A percentile compares a stretch with the other conserved stretches of the same genome.
Conservation (phyloP, 768 basidiomycete species). For the Auriculariales sp. region DNA sequence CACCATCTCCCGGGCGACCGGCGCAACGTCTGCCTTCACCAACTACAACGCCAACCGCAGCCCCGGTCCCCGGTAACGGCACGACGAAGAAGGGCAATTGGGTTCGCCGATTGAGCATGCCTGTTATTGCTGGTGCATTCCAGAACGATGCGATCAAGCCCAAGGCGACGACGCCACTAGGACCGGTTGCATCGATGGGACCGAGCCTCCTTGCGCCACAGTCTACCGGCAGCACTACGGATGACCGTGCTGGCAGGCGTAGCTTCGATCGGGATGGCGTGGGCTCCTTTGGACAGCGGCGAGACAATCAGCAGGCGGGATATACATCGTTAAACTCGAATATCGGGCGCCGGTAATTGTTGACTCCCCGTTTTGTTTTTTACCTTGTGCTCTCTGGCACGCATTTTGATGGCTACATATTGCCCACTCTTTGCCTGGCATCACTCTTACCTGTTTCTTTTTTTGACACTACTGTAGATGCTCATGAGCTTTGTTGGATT, state of each 20-base stretch:
- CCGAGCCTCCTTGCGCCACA: conserved; percentile 78
- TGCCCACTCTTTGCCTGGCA: too few species aligned
- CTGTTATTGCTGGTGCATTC: conserved; percentile 25
- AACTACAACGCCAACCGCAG: background rate
- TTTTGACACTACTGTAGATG: too few species aligned
- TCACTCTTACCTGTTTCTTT: too few species aligned
- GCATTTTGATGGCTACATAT: too few species aligned
- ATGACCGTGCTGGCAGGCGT: background rate
- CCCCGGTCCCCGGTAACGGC: background rate
- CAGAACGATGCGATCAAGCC: conserved; percentile 7
- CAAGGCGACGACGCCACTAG: conserved; percentile 33
- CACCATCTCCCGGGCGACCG: conserved; percentile 28
- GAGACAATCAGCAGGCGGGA: too few species aligned
- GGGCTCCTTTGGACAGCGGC: background rate
- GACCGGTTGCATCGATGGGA: conserved; percentile 75
- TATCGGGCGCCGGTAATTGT: background rate
- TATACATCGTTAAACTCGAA: background rate
- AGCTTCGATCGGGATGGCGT: background rate
- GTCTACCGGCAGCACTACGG: conserved; percentile 25
- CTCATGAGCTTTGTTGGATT: too few species aligned
- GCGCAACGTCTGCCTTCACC: conserved; percentile 32
- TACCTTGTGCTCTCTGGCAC: too few species aligned
- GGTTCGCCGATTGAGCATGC: conserved; percentile 70
- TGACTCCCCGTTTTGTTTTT: background rate
- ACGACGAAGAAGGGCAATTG: conserved; percentile 51